phyloP scores from a whole-genome alignment of 2,329 filamentous ascomycete species.

The Claviceps quebecensis region DNA sequence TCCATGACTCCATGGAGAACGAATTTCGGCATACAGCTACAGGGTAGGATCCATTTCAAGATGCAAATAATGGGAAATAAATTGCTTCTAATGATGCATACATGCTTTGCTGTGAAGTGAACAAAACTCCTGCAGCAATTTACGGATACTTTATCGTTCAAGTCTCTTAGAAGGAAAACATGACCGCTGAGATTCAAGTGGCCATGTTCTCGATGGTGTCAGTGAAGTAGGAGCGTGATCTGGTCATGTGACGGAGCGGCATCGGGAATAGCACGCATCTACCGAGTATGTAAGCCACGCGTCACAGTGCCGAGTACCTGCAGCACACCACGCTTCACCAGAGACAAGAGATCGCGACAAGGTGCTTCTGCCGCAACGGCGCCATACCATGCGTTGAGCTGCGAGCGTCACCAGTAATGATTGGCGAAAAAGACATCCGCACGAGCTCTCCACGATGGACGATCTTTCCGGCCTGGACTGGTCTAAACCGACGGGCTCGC shows the following conservation, averaged over 20 bases:
- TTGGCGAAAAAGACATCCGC: conserved; percentile 1
- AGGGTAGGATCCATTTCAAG: too few relatives aligned
- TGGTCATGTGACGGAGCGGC: neutral
- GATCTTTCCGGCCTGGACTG: conserved; percentile 48
- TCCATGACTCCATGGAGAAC: too few relatives aligned
- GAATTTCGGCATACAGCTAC: too few relatives aligned
- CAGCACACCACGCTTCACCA: neutral
- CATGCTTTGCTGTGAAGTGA: too few relatives aligned
- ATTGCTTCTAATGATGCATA: too few relatives aligned
- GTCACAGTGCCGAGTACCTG: neutral
- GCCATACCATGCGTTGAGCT: conserved; percentile 3
- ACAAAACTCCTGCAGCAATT: too few relatives aligned
- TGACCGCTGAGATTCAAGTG: too few relatives aligned
- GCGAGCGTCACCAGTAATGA: conserved; percentile 4
- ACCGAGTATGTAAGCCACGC: neutral
- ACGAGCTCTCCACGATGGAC: conserved; percentile 33
- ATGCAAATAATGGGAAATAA: too few relatives aligned
- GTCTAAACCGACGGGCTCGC: conserved; percentile 27
- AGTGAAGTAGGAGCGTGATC: too few relatives aligned
- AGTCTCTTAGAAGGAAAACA: too few relatives aligned
- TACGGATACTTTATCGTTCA: too few relatives aligned
- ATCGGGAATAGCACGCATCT: neutral
- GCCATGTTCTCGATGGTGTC: too few relatives aligned
- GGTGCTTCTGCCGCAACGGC: neutral
- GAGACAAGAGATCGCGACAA: neutral